Base-by-base conservation (phyloP, 2,329 filamentous ascomycete species). In the Trichoderma simmonsii region DNA sequence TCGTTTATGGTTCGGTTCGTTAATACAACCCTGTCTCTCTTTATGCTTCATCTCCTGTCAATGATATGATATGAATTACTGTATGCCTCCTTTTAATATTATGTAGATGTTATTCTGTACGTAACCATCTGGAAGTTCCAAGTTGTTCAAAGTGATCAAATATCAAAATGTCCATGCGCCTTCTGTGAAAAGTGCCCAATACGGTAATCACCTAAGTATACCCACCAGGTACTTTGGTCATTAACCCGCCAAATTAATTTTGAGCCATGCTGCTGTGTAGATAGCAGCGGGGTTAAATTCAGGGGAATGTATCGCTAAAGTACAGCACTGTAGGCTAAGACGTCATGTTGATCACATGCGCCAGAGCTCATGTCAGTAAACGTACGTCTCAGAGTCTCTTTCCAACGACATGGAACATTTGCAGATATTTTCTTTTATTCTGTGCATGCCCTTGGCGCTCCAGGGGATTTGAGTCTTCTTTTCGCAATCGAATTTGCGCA, bases 341-440 rank as follows among this genome's bases (percentile, higher is more conserved):
- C 70, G 70, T 71, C 70, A 71, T 71, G 63, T 56, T 62, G 63
- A 71, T 71, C 70, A 71, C 70, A 71, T 71, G 70, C 70, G 24
- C 56, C 32, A 8, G 21, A 67, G 62, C 57, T 51, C 66, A 70
- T 62, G 14, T 70, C 57, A 61, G 36, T 36, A 61, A 70, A 8
- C 30, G 9, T 8, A 43, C 24, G 28, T 70, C 30, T 36, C 57
- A 24, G 34, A 57, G 43, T 30, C 57, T 61, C 30, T 34, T 15
- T 18, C 64, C 7, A 64, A 64, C 57, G 24, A 34, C 57, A n/a
- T 60, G 57, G 32, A 64, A 24, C 21, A 6, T 4, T 54, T 14
- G 9, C 21, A 24, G 5, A 6, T 9, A 9, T 4, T 61, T 24
- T 14, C 21, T 21, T 2, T 15, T 54, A 24, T 70, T 36, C 30